Evolutionary conservation across 2,329 filamentous ascomycete species (phyloP), one percentile per base, ranked within the genome.

Genomic region (Penicillium sp.): DNA sequence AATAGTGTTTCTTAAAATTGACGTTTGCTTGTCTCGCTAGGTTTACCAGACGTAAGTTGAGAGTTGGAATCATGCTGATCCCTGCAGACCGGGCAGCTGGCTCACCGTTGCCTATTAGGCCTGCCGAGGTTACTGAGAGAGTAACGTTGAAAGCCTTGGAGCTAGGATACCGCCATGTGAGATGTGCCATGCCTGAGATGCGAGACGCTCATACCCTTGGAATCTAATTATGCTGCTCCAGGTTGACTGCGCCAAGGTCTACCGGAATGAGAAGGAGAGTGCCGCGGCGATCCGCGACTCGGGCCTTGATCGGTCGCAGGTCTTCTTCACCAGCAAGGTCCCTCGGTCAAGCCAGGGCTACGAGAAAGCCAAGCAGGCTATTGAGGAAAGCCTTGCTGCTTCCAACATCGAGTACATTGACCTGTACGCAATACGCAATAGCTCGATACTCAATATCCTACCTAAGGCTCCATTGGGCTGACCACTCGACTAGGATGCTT

Each of bases 331-430:
- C 6, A 85, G 82, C 61, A 88, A 88, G 69, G 80, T 88, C 7
- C 83, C 83, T 4, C 76, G 80, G 1, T 75, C 71, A 12, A 64
- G 71, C 2, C 80, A 86, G 69, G 82, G 81, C 62, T 95, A 94
- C 69, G 83, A 88, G 14, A 83, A 80, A 58, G 83, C 89, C 22
- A 87, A 86, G 73, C 80, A 81, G 15, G 84, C 87, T 64, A 82
- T 96, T 63, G 77, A 88, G 63, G 78, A 82, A 55, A 89, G 87
- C 15, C 78, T 93, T 22, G 76, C 81, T 54, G 82, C 86, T 60
- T 85, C 87, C 0, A 83, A 85, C 14, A 79, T 90, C 4, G 84
- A 81, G 22, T 91, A 90, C 72, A 82, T 90, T 63, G 88, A 91
- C 68, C 81, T 91, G 58, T 79, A 83, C 84, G 73, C 5, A 22